Base-by-base conservation (phyloP, 208 protist species). In the Acanthamoeba quina region DNA sequence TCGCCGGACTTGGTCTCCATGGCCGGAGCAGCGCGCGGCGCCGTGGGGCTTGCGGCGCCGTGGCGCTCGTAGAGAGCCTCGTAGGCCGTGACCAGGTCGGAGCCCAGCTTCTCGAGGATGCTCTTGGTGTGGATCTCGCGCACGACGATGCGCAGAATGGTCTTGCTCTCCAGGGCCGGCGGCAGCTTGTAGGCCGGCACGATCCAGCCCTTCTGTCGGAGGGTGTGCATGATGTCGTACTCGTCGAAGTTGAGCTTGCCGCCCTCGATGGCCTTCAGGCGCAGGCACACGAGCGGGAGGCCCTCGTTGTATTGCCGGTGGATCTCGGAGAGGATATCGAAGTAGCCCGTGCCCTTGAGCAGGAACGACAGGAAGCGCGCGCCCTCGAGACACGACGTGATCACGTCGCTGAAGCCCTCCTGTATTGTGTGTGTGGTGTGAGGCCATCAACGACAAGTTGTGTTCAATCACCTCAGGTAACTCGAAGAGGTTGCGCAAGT, bases 181-280 rank as follows among this genome's bases (percentile, higher is more conserved):
- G 78, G 78, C 78, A 86, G 49, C 78, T 86, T 86, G 78, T 86
- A 86, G 49, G 78, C 78, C n/a, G 78, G 78, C 49, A 86, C 78
- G n/a, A 86, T 21, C 78, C 78, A 86, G 9, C 78, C 78, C 29
- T 86, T 86, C 26, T 86, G 78, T 1, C 78, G 41, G 19, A 86
- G 78, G 13, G 78, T 86, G 52, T 62, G 78, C 78, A 86, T 86
- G 47, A 86, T 26, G 52, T 86, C 78, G 47, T 86, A 86, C 78
- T 86, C 78, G 49, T 86, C 78, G 37, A 86, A 86, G 78, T 86
- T 86, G 49, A 86, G 78, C 47, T 5, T 62, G 41, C 29, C 78
- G n/a, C 78, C 78, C 49, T 86, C 11, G 5, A 47, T 24, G 9
- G 78, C 13, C 52, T 86, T 86, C 11, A 86, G 52, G 49, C 49